Evolutionary conservation across 371 early-diverging fungal species (phyloP).

Genomic region (Rhizopus microsporus): DNA sequence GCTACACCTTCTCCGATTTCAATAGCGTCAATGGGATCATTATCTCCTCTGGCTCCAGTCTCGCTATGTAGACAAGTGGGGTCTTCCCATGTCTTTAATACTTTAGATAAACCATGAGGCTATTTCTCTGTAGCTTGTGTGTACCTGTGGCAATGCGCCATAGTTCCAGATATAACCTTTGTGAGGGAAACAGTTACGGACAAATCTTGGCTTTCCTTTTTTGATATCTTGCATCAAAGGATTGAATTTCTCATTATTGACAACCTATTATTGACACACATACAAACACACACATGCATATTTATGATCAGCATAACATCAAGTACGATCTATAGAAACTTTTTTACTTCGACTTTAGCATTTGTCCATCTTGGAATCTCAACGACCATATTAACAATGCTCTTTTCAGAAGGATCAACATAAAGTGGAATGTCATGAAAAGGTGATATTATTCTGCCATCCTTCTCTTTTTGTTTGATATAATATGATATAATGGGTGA

Average conservation of each 20-base stretch:
- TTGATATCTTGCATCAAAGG: constrained; percentile 99
- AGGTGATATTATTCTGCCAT: constrained; percentile 83
- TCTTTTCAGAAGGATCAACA: constrained; percentile 75
- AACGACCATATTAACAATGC: constrained; percentile 94
- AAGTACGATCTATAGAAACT: background rate
- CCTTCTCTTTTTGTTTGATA: constrained; percentile 50
- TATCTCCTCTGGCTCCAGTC: constrained; percentile 93
- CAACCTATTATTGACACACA: constrained; percentile 57
- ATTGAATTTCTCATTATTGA: constrained; percentile 92
- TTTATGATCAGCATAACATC: background rate
- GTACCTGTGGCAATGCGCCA: constrained; percentile 95
- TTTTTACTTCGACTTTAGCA: constrained; percentile 96
- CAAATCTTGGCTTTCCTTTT: constrained; percentile 98
- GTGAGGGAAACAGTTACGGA: constrained; percentile 99
- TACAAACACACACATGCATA: background rate
- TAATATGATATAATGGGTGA: background rate
- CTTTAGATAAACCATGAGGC: background rate
- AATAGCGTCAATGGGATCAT: constrained; percentile 98
- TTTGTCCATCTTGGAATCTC: constrained; percentile 99
- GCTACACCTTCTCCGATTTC: constrained; percentile 96
- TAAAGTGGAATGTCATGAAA: constrained; percentile 99
- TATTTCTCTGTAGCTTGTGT: background rate
- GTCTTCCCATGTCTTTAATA: constrained; percentile 96
- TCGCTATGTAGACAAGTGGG: constrained; percentile 84
- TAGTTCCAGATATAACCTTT: constrained; percentile 99